phyloP scores from a whole-genome alignment of 2,329 filamentous ascomycete species.

The Elsinoe arachidis region DNA sequence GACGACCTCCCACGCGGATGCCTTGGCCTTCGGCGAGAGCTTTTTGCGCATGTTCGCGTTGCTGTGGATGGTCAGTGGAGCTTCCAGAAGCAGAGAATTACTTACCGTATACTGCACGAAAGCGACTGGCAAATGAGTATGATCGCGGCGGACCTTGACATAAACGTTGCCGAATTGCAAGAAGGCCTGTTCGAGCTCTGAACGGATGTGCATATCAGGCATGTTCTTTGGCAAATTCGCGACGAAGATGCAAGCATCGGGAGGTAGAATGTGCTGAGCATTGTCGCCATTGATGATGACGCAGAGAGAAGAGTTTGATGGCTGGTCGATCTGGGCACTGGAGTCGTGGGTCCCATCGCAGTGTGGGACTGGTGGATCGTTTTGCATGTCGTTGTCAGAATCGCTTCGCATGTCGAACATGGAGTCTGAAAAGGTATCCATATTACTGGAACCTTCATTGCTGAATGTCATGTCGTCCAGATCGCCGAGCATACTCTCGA shows the following conservation, averaged over 20 bases:
- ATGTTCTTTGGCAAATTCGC: conserved; percentile 50
- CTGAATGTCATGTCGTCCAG: neutral
- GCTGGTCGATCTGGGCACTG: no score
- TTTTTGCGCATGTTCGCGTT: conserved; percentile 42
- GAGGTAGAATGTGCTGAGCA: conserved; percentile 45
- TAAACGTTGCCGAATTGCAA: conserved; percentile 48
- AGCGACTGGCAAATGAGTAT: conserved; percentile 51
- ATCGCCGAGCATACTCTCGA: neutral
- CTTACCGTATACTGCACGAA: conserved; percentile 56
- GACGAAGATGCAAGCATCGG: conserved; percentile 54
- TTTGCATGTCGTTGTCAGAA: neutral
- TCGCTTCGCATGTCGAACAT: neutral
- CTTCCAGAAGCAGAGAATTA: conserved; percentile 9
- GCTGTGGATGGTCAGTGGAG: conserved; percentile 29
- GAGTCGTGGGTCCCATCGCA: no score
- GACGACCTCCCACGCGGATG: conserved; percentile 11
- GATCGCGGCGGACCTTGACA: conserved; percentile 56
- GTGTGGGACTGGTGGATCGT: no score
- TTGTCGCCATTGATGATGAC: conserved; percentile 24
- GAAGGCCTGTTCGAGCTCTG: conserved; percentile 47
- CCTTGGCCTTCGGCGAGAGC: conserved; percentile 46
- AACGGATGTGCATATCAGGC: conserved; percentile 44
- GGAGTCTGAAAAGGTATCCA: neutral
- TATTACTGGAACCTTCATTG: neutral
- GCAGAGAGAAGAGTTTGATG: no score